phyloP scores from a whole-genome alignment of 1,284 basidiomycete species.

The Cutaneotrichosporon sp. region DNA sequence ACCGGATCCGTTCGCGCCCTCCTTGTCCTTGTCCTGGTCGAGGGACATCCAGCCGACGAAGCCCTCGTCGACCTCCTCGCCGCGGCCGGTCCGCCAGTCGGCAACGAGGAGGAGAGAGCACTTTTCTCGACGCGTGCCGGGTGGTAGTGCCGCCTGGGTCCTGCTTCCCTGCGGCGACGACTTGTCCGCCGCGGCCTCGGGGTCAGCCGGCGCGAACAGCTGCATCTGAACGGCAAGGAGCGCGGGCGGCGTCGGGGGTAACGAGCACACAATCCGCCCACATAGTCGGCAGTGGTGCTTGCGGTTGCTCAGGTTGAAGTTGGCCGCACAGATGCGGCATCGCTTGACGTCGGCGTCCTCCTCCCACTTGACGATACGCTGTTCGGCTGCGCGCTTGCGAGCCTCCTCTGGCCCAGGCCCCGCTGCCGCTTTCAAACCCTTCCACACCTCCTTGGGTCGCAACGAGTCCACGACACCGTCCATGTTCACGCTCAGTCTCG shows the following conservation, averaged over 20 bases:
- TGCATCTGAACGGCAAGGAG: slow-evolving; percentile 49
- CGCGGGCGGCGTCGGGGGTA: slow-evolving; percentile 62
- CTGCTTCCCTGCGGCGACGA: slow-evolving; percentile 12
- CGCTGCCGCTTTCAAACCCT: slow-evolving; percentile 56
- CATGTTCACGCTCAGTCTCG: slow-evolving; percentile 2
- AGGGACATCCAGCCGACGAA: slow-evolving; percentile 61
- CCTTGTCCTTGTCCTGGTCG: slow-evolving; percentile 5
- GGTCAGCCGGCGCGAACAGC: slow-evolving; percentile 39
- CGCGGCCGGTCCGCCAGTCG: slow-evolving; percentile 64
- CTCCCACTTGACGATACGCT: slow-evolving; percentile 92
- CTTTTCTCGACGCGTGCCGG: slow-evolving; percentile 56
- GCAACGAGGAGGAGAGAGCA: slow-evolving; percentile 77
- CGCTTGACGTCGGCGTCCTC: slow-evolving; percentile 67
- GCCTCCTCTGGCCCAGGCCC: slow-evolving; percentile 53
- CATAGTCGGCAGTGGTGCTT: slow-evolving; percentile 97
- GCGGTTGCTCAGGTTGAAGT: slow-evolving; percentile 83
- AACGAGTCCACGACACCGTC: slow-evolving; percentile 34
- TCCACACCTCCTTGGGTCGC: slow-evolving; percentile 45
- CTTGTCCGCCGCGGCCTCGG: slow-evolving; percentile 10
- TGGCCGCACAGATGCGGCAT: slow-evolving; percentile 78
- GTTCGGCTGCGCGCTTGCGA: slow-evolving; percentile 62
- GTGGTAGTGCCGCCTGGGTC: slow-evolving; percentile 24
- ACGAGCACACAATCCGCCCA: slow-evolving; percentile 84
- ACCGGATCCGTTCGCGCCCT: neutral
- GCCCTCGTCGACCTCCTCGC: slow-evolving; percentile 79